phyloP scores from a whole-genome alignment of 2,329 filamentous ascomycete genomes.

The Chrysoporthe austroafricana region DNA sequence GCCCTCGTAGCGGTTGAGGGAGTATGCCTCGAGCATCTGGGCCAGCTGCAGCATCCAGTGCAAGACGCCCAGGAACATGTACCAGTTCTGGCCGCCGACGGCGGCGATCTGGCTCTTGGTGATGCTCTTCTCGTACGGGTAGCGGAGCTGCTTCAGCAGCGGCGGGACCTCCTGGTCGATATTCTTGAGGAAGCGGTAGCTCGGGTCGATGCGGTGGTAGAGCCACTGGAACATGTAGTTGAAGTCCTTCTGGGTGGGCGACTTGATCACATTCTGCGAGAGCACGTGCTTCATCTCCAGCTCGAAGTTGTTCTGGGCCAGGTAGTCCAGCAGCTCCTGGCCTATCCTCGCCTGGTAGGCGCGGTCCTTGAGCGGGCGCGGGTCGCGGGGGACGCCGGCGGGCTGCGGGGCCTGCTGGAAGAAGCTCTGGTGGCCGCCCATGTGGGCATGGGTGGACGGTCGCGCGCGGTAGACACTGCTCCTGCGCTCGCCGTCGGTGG shows the following conservation, averaged over 20 bases:
- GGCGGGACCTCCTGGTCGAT: conserved; percentile 95
- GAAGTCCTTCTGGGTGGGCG: conserved; percentile 97
- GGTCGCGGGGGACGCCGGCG: conserved; percentile 83
- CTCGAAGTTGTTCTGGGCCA: conserved; percentile 93
- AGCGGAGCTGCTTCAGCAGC: conserved; percentile 88
- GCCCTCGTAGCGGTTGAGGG: conserved; percentile 79
- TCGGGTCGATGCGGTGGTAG: conserved; percentile 93
- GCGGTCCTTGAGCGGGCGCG: conserved; percentile 81
- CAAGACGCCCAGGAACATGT: conserved; percentile 86
- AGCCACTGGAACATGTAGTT: conserved; percentile 98
- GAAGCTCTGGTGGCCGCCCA: conserved; percentile 82
- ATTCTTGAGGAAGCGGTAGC: conserved; percentile 88
- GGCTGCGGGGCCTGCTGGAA: conserved; percentile 85
- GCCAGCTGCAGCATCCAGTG: conserved; percentile 99
- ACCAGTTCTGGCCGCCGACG: conserved; percentile 96
- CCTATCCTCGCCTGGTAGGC: conserved; percentile 81
- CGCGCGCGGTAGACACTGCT: conserved; percentile 81
- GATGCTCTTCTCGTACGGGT: conserved; percentile 93
- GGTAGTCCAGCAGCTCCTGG: conserved; percentile 87
- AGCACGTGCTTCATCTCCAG: conserved; percentile 95
- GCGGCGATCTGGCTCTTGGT: conserved; percentile 95
- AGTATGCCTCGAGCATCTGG: conserved; percentile 88
- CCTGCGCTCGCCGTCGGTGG: conserved; percentile 62
- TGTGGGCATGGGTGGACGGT: conserved; percentile 69
- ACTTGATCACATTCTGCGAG: conserved; percentile 88